Percentiles rank a stretch among this genome's conserved stretches.
phyloP scores from a whole-genome alignment of 2,329 filamentous ascomycete genomes.

The Bipolaris cookei region DNA sequence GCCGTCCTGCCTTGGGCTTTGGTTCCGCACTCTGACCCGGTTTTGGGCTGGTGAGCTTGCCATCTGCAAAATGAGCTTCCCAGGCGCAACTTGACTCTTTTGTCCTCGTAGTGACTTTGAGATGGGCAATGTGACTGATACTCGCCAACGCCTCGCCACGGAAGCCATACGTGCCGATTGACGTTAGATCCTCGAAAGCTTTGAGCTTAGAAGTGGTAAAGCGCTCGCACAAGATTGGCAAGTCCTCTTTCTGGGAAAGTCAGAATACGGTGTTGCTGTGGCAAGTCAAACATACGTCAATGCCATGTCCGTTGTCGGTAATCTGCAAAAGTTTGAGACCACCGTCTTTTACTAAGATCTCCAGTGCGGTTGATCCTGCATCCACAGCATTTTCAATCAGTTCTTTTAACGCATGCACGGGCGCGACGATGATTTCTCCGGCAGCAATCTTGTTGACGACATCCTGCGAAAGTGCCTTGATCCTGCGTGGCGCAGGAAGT shows the following conservation, averaged over 20 bases:
- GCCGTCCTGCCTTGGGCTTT: conserved; percentile 83
- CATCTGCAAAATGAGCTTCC: conserved; percentile 85
- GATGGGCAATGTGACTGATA: conserved; percentile 97
- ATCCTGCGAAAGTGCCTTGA: conserved; percentile 83
- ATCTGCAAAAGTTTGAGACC: conserved; percentile 95
- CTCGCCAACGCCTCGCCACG: conserved; percentile 94
- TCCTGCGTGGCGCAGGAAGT: conserved; percentile 52
- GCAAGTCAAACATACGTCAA: conserved; percentile 68
- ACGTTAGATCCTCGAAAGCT: conserved; percentile 86
- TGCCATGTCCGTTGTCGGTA: conserved; percentile 95
- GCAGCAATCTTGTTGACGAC: conserved; percentile 99
- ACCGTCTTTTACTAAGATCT: conserved; percentile 92
- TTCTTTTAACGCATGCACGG: conserved; percentile 94
- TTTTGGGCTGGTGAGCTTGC: conserved; percentile 80
- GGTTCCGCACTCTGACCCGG: conserved; percentile 87
- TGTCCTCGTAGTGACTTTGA: conserved; percentile 93
- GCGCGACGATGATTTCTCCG: conserved; percentile 96
- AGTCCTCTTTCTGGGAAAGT: conserved; percentile 75
- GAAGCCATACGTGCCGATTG: conserved; percentile 96
- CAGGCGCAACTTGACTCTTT: conserved; percentile 86
- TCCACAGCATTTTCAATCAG: conserved; percentile 97
- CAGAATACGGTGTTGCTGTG: conserved; percentile 4
- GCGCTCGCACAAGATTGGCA: conserved; percentile 89
- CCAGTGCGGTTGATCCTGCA: conserved; percentile 89
- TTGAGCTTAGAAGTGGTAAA: conserved; percentile 98